Evolutionary conservation across 1,139 yeast species (phyloP).

Genomic region (Blastobotrys malaysiensis): DNA sequence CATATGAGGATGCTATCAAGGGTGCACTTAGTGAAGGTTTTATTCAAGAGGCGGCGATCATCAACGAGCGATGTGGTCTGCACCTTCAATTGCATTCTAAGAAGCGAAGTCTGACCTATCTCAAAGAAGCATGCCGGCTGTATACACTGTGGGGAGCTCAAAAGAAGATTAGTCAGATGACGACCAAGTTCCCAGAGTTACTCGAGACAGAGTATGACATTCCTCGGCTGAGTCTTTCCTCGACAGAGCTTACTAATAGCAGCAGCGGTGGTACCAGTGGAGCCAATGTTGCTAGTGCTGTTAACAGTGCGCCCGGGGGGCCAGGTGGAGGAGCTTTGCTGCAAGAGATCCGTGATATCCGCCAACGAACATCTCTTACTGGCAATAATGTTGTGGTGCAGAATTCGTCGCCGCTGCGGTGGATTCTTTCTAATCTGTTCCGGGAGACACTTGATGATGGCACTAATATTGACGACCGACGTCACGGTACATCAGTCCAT

Average conservation of each 20-base stretch:
- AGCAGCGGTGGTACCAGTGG: not conserved
- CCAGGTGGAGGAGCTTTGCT: not conserved
- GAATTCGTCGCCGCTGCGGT: conserved; percentile 26
- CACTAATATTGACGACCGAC: not conserved
- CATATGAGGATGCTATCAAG: conserved; percentile 45
- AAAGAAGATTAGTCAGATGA: conserved; percentile 25
- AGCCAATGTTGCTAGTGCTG: not conserved
- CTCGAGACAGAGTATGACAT: conserved; percentile 18
- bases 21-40: conserved; percentile 33
- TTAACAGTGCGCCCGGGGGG: not conserved
- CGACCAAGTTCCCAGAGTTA: conserved; percentile 24
- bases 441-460: conserved; percentile 16
- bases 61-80: conserved; percentile 43
- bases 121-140: conserved; percentile 29
- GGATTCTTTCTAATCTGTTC: conserved; percentile 29
- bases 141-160: conserved; percentile 34
- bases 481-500: not conserved
- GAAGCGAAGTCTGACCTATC: conserved; percentile 24
- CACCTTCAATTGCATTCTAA: conserved; percentile 40
- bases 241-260: conserved; percentile 13
- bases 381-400: conserved; percentile 18
- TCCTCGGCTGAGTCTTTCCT: conserved; percentile 19
- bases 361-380: conserved; percentile 18
- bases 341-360: conserved; percentile 16
- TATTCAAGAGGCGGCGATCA: conserved; percentile 42